Conservation (phyloP, 306 rosid species). For the Lathyrus oleraceus region DNA sequence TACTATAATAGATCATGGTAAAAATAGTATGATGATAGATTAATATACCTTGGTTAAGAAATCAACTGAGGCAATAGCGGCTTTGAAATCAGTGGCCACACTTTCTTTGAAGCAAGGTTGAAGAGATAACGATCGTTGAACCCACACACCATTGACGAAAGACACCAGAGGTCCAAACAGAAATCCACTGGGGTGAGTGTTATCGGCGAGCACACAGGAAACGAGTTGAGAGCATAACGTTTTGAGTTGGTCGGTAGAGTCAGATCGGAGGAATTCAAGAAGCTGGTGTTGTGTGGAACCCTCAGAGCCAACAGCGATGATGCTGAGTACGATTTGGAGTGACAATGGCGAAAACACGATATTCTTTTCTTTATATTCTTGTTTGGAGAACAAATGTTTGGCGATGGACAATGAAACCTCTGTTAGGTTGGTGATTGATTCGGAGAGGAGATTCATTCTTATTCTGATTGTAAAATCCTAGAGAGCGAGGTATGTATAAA, state of each 20-base stretch:
- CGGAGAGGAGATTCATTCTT: neutral
- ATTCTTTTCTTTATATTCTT: constrained; percentile 48
- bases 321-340: constrained; percentile 65
- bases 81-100: constrained; percentile 50
- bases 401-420: neutral
- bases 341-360: constrained; percentile 73
- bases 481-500: too few species aligned
- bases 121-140: neutral
- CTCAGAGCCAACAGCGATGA: constrained; percentile 19
- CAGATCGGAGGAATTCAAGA: neutral
- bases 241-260: neutral
- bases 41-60: constrained; percentile 58
- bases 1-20: too few species aligned
- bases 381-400: constrained; percentile 35
- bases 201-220: constrained; percentile 56
- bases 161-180: constrained; percentile 57
- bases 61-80: constrained; percentile 55
- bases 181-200: constrained; percentile 62
- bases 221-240: constrained; percentile 55
- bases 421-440: constrained; percentile 51
- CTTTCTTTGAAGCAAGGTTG: constrained; percentile 53
- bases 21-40: neutral
- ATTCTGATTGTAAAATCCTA: too few species aligned
- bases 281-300: neutral
- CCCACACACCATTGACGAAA: neutral